Conservation (phyloP, 2,329 filamentous ascomycete species). For the Teratosphaeria viscida region DNA sequence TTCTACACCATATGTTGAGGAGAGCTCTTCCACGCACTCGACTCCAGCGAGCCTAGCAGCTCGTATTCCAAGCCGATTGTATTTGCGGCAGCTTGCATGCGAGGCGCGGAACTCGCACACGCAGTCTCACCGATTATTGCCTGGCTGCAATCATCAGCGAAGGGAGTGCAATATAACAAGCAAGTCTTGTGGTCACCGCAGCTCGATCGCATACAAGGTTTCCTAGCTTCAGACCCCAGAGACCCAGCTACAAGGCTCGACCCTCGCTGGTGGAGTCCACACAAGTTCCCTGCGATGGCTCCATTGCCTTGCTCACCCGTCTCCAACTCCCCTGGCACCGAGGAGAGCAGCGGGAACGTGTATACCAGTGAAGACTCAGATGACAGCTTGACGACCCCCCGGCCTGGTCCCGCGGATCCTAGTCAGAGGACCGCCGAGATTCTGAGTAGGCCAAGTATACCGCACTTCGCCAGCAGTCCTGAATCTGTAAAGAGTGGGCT, state of each 20-base stretch:
- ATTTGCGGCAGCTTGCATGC: background rate
- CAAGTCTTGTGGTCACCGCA: background rate
- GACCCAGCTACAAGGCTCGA: background rate
- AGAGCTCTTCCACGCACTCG: background rate
- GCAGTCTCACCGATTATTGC: background rate
- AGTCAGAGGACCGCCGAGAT: conserved; percentile 16
- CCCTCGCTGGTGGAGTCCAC: background rate
- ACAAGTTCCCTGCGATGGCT: conserved; percentile 1
- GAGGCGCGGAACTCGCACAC: background rate
- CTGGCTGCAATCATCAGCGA: background rate
- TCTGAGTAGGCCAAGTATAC: conserved; percentile 17
- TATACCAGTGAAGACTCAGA: conserved; percentile 19
- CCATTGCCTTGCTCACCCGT: conserved; percentile 23
- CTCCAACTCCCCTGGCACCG: conserved; percentile 20
- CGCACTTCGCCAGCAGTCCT: background rate
- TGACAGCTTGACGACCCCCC: conserved; percentile 23
- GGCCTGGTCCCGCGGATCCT: conserved; percentile 23
- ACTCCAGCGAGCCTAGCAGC: background rate
- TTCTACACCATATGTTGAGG: background rate
- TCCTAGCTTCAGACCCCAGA: background rate
- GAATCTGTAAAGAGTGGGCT: background rate
- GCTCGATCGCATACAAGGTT: background rate
- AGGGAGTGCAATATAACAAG: background rate
- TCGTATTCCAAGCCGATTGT: background rate
- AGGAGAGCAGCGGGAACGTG: conserved; percentile 2